Conservation (phyloP, 148 eudicot species). For the Persicaria tinctoria region DNA sequence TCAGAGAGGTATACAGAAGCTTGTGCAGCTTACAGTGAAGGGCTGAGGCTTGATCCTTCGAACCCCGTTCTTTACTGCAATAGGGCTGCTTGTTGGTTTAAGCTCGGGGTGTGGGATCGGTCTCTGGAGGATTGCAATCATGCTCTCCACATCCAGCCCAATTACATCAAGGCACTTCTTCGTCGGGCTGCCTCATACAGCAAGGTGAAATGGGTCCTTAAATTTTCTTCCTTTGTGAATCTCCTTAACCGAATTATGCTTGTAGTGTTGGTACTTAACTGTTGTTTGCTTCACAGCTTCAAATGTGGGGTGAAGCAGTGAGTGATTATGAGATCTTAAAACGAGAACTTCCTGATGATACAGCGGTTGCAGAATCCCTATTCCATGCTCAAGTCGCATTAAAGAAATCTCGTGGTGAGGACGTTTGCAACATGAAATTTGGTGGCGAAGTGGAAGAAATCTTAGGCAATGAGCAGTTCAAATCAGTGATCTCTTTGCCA, state of each 20-base stretch:
- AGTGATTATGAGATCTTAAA: conserved; percentile 78
- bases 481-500: conserved; percentile 58
- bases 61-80: conserved; percentile 83
- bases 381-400: conserved; percentile 80
- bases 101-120: conserved; percentile 67
- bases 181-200: conserved; percentile 74
- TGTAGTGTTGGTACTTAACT: not conserved
- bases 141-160: conserved; percentile 73
- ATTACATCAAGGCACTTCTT: conserved; percentile 79
- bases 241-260: not conserved
- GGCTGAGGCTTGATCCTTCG: conserved; percentile 65
- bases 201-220: conserved; percentile 39
- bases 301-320: conserved; percentile 77
- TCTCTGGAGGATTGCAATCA: conserved; percentile 79
- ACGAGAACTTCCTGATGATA: conserved; percentile 57
- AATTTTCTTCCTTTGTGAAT: not conserved
- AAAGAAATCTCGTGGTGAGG: conserved; percentile 77
- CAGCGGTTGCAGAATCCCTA: conserved; percentile 72
- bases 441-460: conserved; percentile 59
- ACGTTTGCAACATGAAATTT: conserved; percentile 58
- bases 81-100: conserved; percentile 93
- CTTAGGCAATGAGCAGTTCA: conserved; percentile 59
- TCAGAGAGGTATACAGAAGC: conserved; percentile 89
- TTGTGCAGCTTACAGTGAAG: conserved; percentile 82
- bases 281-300: conserved; percentile 45